Conservation (phyloP, 768 basidiomycete genomes). For the Pulveroboletus sp. region DNA sequence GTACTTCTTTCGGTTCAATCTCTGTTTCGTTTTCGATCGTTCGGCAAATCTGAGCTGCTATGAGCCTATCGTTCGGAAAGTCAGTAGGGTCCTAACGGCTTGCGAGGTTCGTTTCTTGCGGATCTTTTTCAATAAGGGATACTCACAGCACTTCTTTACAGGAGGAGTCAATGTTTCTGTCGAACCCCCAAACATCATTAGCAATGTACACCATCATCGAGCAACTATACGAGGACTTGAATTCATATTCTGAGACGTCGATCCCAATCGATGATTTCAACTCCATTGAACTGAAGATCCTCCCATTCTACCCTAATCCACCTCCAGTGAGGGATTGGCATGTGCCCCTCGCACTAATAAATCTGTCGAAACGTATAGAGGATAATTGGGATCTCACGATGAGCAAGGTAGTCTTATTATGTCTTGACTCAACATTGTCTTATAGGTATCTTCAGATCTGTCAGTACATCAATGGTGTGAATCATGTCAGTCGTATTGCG, state of each 20-base stretch:
- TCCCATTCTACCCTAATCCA: constrained; percentile 96
- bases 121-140: not conserved
- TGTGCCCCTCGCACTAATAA: constrained; percentile 87
- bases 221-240: constrained; percentile 94
- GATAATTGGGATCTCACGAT: constrained; percentile 97
- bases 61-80: constrained; percentile 93
- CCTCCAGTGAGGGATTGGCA: constrained; percentile 89
- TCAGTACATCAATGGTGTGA: constrained; percentile 81
- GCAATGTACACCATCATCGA: constrained; percentile 83
- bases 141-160: constrained; percentile 26
- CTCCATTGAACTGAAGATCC: constrained; percentile 92
- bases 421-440: not conserved
- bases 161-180: constrained; percentile 89
- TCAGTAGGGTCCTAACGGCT: constrained; percentile 78
- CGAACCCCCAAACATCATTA: constrained; percentile 60
- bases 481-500: constrained; percentile 88
- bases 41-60: constrained; percentile 91
- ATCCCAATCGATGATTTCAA: constrained; percentile 90
- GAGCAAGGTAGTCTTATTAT: constrained; percentile 54
- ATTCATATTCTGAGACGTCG: constrained; percentile 95
- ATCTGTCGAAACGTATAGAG: constrained; percentile 73
- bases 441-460: constrained; percentile 44
- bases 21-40: constrained; percentile 95
- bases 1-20: constrained; percentile 88
- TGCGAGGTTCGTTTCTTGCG: constrained; percentile 70